Conservation (phyloP, 345 rosid genomes). For the Pseudoturritis turrita region DNA sequence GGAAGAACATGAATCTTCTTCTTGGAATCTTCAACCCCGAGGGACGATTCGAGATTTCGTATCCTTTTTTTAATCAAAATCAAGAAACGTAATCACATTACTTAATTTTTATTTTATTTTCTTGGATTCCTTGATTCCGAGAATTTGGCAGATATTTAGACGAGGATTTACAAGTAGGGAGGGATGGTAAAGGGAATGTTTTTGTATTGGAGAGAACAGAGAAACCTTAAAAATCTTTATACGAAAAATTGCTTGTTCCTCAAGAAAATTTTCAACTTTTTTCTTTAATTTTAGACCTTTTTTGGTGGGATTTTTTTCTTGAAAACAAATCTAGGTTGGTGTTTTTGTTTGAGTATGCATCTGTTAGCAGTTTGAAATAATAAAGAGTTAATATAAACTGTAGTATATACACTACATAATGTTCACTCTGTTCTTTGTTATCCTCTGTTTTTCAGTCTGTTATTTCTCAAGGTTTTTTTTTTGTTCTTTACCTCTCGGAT, state of each 20-base stretch:
- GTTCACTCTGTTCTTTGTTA: background rate
- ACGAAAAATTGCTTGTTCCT: background rate
- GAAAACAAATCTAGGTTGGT: background rate
- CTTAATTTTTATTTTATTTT: background rate
- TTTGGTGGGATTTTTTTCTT: background rate
- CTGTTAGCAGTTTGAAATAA: no score
- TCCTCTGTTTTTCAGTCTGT: background rate
- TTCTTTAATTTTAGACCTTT: background rate
- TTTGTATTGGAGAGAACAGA: slow-evolving; percentile 66
- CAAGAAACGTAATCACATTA: background rate
- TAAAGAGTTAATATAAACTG: no score
- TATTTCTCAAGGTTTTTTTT: background rate
- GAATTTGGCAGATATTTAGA: slow-evolving; percentile 60
- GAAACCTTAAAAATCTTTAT: slow-evolving; percentile 14
- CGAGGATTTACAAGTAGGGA: slow-evolving; percentile 63
- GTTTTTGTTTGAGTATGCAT: background rate
- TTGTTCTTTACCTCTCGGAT: no score
- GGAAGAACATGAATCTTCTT: slow-evolving; percentile 63
- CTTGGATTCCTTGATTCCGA: slow-evolving; percentile 35
- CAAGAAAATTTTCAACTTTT: background rate
- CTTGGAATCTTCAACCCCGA: slow-evolving; percentile 73
- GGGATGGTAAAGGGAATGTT: slow-evolving; percentile 76
- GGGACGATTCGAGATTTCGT: slow-evolving; percentile 88
- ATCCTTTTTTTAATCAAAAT: slow-evolving; percentile 38
- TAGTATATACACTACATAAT: no score